These are phyloP conservation scores for Claviceps sp. DNA, from an alignment of 2,329 filamentous ascomycete species.

Conservation along the genomic window DNA sequence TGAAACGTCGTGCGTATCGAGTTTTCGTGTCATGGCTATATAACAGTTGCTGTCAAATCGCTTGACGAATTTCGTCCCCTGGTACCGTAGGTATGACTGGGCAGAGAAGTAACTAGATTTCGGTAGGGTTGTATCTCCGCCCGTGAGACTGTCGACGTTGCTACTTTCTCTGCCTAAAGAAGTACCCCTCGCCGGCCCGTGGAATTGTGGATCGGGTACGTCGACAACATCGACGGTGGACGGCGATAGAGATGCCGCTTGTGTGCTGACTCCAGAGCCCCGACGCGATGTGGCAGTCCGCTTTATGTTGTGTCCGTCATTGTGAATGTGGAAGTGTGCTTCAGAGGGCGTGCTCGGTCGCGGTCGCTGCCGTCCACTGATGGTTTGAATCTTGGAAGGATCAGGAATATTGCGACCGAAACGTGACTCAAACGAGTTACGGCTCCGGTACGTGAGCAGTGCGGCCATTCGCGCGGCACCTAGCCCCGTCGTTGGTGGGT, in stretches of 20 bases:
- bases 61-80: constrained; percentile 91
- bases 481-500: constrained; percentile 75
- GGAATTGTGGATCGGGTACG: constrained; percentile 50
- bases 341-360: constrained; percentile 50
- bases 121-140: constrained; percentile 33
- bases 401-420: constrained; percentile 92
- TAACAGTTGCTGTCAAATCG: constrained; percentile 98
- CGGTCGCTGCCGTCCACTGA: constrained; percentile 52
- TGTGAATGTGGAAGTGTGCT: constrained; percentile 69
- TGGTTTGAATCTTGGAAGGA: constrained; percentile 68
- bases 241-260: constrained; percentile 5
- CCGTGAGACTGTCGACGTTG: constrained; percentile 34
- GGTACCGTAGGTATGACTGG: constrained; percentile 93
- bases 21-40: constrained; percentile 93
- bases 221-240: constrained; percentile 9
- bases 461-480: constrained; percentile 95
- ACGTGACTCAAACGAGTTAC: constrained; percentile 90
- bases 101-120: constrained; percentile 91
- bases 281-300: constrained; percentile 35
- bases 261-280: constrained; percentile 23
- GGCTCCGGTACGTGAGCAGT: constrained; percentile 85
- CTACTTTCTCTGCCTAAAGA: not conserved
- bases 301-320: constrained; percentile 61
- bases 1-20: constrained; percentile 93
- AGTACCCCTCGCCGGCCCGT: constrained; percentile 32